These are phyloP conservation scores for Heterobasidion annosum DNA, from an alignment of 1,284 basidiomycete genomes.

Conservation along the genomic window DNA sequence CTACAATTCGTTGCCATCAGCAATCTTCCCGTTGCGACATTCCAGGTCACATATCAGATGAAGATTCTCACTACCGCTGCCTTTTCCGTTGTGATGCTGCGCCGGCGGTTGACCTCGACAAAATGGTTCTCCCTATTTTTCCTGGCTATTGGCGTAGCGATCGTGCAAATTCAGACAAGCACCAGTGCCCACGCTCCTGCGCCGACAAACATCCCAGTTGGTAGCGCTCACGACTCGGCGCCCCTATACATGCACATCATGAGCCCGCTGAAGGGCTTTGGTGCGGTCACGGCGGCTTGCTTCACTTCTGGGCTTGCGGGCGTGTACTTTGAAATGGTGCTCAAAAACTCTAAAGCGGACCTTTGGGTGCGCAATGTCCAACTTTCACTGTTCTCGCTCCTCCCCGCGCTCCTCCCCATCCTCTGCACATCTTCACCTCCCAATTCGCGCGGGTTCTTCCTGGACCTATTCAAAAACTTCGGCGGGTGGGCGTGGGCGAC, in stretches of 20 bases:
- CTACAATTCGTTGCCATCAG: slow-evolving; percentile 91
- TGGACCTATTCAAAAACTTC: slow-evolving; percentile 65
- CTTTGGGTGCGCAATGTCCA: slow-evolving; percentile 97
- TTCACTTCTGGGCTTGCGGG: slow-evolving; percentile 97
- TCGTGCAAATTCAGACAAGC: slow-evolving; percentile 82
- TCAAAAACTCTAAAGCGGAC: slow-evolving; percentile 85
- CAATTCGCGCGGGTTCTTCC: slow-evolving; percentile 28
- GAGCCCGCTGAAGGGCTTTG: slow-evolving; percentile 80
- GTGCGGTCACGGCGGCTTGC: slow-evolving; percentile 86
- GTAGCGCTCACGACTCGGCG: slow-evolving; percentile 25
- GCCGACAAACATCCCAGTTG: slow-evolving; percentile 21
- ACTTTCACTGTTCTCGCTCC: slow-evolving; percentile 87
- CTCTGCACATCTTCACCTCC: slow-evolving; percentile 33
- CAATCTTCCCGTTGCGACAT: slow-evolving; percentile 91
- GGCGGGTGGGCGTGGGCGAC: slow-evolving; percentile 93
- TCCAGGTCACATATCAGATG: slow-evolving; percentile 95
- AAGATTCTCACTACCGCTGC: slow-evolving; percentile 96
- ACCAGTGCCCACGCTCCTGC: slow-evolving; percentile 10
- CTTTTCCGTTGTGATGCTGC: slow-evolving; percentile 87
- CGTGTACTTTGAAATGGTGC: slow-evolving; percentile 97
- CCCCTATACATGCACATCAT: slow-evolving; percentile 38
- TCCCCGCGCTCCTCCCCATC: slow-evolving; percentile 72
- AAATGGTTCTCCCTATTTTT: slow-evolving; percentile 84
- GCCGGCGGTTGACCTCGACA: slow-evolving; percentile 62
- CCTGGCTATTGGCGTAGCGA: slow-evolving; percentile 85